These are phyloP conservation scores for Colletotrichum camelliae DNA, from an alignment of 2,329 filamentous ascomycete species.

Conservation along the genomic window DNA sequence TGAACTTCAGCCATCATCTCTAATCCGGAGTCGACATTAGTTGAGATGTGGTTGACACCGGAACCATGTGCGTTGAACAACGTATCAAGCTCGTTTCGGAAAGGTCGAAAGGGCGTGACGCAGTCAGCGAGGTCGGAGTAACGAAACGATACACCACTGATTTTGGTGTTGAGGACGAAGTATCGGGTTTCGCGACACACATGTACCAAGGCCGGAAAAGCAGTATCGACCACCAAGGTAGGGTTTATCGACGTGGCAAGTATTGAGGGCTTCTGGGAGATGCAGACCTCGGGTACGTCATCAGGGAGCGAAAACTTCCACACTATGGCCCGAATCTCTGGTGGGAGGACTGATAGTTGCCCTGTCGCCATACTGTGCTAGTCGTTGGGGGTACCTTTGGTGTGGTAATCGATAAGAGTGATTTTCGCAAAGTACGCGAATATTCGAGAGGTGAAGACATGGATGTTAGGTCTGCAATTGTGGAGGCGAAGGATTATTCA, in stretches of 20 bases:
- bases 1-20: neutral
- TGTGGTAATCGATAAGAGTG: neutral
- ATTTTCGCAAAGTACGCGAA: neutral
- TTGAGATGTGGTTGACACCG: neutral
- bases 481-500: neutral
- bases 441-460: neutral
- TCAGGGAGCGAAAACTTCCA: neutral
- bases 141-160: neutral
- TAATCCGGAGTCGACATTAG: neutral
- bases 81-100: neutral
- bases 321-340: neutral
- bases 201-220: neutral
- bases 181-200: neutral
- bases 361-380: neutral
- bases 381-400: neutral
- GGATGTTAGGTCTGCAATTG: neutral
- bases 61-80: neutral
- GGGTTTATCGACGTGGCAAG: neutral
- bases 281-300: neutral
- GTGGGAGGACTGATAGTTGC: neutral
- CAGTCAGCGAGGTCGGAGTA: neutral
- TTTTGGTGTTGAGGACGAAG: neutral
- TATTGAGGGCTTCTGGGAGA: neutral
- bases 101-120: neutral
- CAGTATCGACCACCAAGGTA: neutral